These are phyloP conservation scores for Hanseniaspora valbyensis DNA, from an alignment of 805 yeast genomes.

Conservation along the genomic window DNA sequence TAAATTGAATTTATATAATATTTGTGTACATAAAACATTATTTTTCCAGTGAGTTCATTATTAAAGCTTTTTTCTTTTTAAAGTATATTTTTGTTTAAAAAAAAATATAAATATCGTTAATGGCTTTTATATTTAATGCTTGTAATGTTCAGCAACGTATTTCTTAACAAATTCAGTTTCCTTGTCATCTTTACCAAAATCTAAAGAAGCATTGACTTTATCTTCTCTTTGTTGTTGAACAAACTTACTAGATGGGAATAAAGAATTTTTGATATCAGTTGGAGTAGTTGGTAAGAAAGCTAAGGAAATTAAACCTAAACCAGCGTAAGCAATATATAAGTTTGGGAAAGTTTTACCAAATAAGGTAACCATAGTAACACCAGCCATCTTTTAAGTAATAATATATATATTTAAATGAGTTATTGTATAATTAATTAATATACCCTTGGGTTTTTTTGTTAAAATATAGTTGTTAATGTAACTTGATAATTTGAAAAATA, in stretches of 20 bases:
- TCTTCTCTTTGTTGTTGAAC: slow-evolving; percentile 7
- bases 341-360: slow-evolving; percentile 15
- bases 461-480: too few relatives aligned
- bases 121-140: background rate
- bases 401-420: background rate
- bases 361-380: slow-evolving; percentile 14
- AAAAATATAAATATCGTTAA: too few relatives aligned
- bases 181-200: slow-evolving; percentile 11
- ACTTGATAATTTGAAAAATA: too few relatives aligned
- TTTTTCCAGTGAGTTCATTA: background rate
- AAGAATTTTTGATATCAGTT: slow-evolving; percentile 10
- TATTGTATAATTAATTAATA: too few relatives aligned
- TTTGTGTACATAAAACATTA: background rate
- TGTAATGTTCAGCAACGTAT: slow-evolving; percentile 15
- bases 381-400: slow-evolving; percentile 8
- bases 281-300: slow-evolving; percentile 12
- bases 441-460: background rate
- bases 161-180: slow-evolving; percentile 14
- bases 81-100: background rate
- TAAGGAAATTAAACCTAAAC: slow-evolving; percentile 8
- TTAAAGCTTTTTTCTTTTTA: background rate
- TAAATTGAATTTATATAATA: background rate
- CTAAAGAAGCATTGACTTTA: slow-evolving; percentile 14
- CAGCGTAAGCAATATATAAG: slow-evolving; percentile 12
- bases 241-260: slow-evolving; percentile 11